phyloP scores from a whole-genome alignment of 495 filamentous ascomycete genomes.

The Letharia lupina region DNA sequence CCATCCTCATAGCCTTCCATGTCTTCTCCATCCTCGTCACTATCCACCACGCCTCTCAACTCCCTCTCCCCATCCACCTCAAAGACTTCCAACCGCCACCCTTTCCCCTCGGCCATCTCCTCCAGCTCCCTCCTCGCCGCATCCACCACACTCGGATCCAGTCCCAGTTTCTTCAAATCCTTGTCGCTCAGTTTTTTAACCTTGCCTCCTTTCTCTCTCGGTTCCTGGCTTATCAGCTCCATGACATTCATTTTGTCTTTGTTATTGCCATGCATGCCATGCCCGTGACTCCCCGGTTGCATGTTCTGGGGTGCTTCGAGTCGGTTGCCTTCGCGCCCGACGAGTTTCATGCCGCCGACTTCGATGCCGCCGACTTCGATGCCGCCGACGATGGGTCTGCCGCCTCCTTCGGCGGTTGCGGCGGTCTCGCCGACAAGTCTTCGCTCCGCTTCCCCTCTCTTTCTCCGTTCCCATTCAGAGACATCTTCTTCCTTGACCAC shows the following conservation, averaged over 20 bases:
- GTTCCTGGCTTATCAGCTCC: conserved; percentile 40
- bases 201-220: conserved; percentile 45
- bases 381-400: conserved; percentile 46
- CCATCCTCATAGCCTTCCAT: conserved; percentile 18
- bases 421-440: conserved; percentile 30
- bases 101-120: conserved; percentile 34
- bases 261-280: background rate
- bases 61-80: conserved; percentile 41
- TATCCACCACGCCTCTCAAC: conserved; percentile 35
- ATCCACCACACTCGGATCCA: conserved; percentile 62
- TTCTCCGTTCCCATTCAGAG: conserved; percentile 48
- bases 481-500: conserved; percentile 56
- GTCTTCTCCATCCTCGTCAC: conserved; percentile 27
- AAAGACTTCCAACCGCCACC: conserved; percentile 43
- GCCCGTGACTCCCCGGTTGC: conserved; percentile 21
- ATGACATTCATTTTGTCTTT: conserved; percentile 33
- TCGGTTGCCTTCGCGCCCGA: conserved; percentile 47
- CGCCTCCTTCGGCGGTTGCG: conserved; percentile 20
- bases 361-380: conserved; percentile 55
- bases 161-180: conserved; percentile 57
- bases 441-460: conserved; percentile 36
- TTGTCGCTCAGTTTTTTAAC: conserved; percentile 46
- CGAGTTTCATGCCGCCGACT: conserved; percentile 49
- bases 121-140: conserved; percentile 49
- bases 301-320: conserved; percentile 46